These are phyloP conservation scores for Candida yuanshanica DNA, from an alignment of 805 yeast genomes.

Conservation along the genomic window DNA sequence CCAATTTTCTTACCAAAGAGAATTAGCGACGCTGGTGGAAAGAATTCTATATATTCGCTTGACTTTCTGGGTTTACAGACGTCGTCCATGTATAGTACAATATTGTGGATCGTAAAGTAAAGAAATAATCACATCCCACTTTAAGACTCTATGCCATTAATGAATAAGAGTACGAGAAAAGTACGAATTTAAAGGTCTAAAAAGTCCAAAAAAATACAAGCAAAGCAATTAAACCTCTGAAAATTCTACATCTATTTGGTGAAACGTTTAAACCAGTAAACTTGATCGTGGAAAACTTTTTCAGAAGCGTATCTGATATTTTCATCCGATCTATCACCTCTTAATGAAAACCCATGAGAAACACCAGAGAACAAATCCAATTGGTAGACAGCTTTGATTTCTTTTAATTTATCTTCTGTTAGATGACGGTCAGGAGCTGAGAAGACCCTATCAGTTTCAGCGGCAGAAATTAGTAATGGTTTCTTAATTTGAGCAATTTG, in stretches of 20 bases:
- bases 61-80: no score
- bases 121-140: no score
- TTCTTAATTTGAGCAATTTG: constrained; percentile 54
- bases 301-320: constrained; percentile 58
- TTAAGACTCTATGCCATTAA: no score
- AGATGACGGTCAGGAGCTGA: constrained; percentile 50
- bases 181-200: no score
- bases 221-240: no score
- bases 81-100: no score
- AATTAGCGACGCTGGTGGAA: no score
- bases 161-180: no score
- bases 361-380: constrained; percentile 58
- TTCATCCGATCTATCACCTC: constrained; percentile 62
- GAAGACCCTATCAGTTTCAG: constrained; percentile 64
- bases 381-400: constrained; percentile 51
- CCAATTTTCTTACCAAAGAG: no score
- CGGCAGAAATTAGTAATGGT: constrained; percentile 62
- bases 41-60: no score
- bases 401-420: constrained; percentile 54
- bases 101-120: no score
- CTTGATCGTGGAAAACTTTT: constrained; percentile 44
- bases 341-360: constrained; percentile 72
- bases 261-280: constrained; percentile 20
- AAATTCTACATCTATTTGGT: constrained; percentile 1
- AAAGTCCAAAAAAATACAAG: no score